Conservation (phyloP, 2,329 filamentous ascomycete species). For the Stagonosporopsis cucurbitacearum region DNA sequence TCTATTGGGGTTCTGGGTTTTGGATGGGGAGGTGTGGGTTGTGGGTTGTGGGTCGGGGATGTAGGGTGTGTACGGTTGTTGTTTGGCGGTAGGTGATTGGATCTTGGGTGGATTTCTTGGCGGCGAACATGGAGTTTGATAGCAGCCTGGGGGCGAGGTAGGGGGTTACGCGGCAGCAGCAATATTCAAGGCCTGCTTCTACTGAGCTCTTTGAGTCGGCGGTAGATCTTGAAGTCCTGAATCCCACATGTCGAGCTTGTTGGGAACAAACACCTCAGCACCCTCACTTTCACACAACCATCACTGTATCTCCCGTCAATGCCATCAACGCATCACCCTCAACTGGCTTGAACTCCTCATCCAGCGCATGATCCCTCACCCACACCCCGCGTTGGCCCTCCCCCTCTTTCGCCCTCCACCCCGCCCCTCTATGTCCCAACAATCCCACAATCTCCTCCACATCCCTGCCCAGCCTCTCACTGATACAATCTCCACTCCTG, state of each 20-base stretch:
- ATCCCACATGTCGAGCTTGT: no score
- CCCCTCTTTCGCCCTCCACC: conserved; percentile 31
- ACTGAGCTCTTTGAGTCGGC: no score
- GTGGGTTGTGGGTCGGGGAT: no score
- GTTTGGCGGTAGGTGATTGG: no score
- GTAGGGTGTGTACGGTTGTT: no score
- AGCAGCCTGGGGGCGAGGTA: background rate
- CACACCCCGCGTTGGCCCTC: conserved; percentile 28
- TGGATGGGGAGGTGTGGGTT: no score
- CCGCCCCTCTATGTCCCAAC: conserved; percentile 28
- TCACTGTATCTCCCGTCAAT: conserved; percentile 11
- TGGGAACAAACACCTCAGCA: no score
- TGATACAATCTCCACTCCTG: conserved; percentile 34
- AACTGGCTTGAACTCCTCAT: conserved; percentile 8
- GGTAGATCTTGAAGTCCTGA: no score
- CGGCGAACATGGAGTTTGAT: background rate
- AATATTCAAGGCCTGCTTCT: no score
- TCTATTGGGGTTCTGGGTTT: no score
- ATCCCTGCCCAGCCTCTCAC: conserved; percentile 25
- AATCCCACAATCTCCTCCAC: conserved; percentile 34
- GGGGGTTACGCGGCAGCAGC: no score
- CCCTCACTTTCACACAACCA: background rate
- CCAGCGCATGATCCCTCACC: conserved; percentile 28
- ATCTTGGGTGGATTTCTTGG: no score
- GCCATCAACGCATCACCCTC: conserved; percentile 10